Base-by-base conservation (phyloP, 139 green algal species). In the Closterium sp. region DNA sequence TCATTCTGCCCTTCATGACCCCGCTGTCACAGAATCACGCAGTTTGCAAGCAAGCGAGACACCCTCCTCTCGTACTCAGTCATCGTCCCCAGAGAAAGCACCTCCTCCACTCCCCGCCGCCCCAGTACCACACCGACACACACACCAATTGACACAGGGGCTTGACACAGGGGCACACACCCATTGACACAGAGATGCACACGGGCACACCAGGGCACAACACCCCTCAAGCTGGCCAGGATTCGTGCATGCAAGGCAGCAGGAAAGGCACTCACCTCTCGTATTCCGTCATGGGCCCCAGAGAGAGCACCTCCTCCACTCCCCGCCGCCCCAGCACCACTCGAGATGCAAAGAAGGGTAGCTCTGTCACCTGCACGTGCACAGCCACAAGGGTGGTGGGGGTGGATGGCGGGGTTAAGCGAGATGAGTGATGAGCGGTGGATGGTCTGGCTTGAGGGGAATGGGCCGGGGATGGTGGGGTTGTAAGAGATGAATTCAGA, bases 41-140 rank as follows among this genome's bases (percentile, higher is more conserved):
- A 89, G 28, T 89, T 32, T 64, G 86, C 86, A 89, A 89, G 86
- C 86, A 33, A 30, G 31, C 25, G 28, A 69, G 86, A 21, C 21
- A 89, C 8, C 25, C n/a, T 31, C n/a, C 89, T 36, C 94, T 98
- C 96, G 43, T 96, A 86, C 1, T 94, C 91, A 85, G 95, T 97
- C 91, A 99, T 55, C 1, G 87, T 43, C 0, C 96, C 97, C 33
- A 99, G 90, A 0, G 95, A 95, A 30, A 97, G 85, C 36, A 97
- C 95, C 88, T 97, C 96, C 95, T 97, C 96, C 12, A 98, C 94
- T 34, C 97, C 97, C 28, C 92, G 89, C 0, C 88, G 93, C 2
- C 97, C 97, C 25, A 99, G 94, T 32, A 94, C 89, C 84, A 99
- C 93, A n/a, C 66, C n/a, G n/a, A n/a, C n/a, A n/a, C n/a, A n/a